Conservation (phyloP, 2,329 filamentous ascomycete species). For the Talaromyces sp. region DNA sequence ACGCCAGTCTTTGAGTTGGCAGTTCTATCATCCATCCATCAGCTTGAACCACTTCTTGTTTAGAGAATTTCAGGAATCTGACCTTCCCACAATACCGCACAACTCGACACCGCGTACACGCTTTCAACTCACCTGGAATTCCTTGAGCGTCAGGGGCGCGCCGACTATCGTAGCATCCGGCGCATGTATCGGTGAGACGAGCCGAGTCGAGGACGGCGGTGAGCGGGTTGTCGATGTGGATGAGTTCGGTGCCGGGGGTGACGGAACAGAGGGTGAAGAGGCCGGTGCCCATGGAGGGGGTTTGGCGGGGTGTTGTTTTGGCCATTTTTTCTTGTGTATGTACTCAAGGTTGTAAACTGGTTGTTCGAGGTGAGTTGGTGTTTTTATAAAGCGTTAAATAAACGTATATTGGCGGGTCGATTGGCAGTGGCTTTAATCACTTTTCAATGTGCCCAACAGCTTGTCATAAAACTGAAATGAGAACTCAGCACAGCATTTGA, state of each 20-base stretch:
- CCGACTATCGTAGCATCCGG: conserved; percentile 48
- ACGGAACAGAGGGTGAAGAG: conserved; percentile 50
- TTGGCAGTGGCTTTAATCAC: too few species aligned
- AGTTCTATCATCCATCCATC: conserved; percentile 37
- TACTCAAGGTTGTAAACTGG: too few species aligned
- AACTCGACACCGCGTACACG: conserved; percentile 52
- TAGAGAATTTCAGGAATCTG: too few species aligned
- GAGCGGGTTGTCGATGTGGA: conserved; percentile 44
- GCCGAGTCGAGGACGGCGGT: conserved; percentile 49
- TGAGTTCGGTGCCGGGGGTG: conserved; percentile 24
- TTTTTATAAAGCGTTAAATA: neutral
- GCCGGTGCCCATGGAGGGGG: conserved; percentile 42
- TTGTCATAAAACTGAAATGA: too few species aligned
- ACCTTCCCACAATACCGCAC: conserved; percentile 57
- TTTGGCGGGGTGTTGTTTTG: neutral
- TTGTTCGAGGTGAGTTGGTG: too few species aligned
- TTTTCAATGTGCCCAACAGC: too few species aligned
- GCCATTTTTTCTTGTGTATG: neutral
- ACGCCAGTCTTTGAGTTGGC: conserved; percentile 56
- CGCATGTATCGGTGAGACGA: conserved; percentile 50
- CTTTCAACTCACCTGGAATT: conserved; percentile 36
- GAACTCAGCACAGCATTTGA: too few species aligned
- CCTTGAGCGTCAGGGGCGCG: conserved; percentile 16
- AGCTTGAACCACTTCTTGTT: too few species aligned
- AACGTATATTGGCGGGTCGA: too few species aligned